Evolutionary conservation across 1,139 yeast genomes (phyloP).

Genomic region (Zygosaccharomyces pseudobailii): DNA sequence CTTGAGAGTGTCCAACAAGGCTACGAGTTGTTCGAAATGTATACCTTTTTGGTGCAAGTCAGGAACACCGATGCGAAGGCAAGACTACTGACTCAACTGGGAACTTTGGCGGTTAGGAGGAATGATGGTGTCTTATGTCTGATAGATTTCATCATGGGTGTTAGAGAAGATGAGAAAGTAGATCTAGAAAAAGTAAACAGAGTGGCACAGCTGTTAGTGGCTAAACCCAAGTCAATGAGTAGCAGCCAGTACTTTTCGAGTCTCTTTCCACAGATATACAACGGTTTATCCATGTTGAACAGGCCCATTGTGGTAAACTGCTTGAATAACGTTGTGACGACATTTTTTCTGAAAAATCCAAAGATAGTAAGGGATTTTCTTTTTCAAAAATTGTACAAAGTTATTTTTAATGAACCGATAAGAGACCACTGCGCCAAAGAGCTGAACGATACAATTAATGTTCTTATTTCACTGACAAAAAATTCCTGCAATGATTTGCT

Average conservation of each 20-base stretch:
- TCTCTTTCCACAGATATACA: constrained; percentile 57
- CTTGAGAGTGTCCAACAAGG: constrained; percentile 50
- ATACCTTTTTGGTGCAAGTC: constrained; percentile 47
- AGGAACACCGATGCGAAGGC: constrained; percentile 40
- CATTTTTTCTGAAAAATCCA: constrained; percentile 49
- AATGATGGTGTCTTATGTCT: constrained; percentile 66
- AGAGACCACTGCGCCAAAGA: constrained; percentile 43
- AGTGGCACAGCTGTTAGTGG: constrained; percentile 55
- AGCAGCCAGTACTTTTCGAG: constrained; percentile 48
- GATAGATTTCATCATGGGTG: constrained; percentile 72
- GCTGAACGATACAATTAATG: constrained; percentile 62
- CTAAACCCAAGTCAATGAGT: constrained; percentile 52
- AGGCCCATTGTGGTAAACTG: constrained; percentile 59
- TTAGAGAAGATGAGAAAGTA: constrained; percentile 65
- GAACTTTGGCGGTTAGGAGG: constrained; percentile 52
- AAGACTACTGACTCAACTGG: constrained; percentile 45
- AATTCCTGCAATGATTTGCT: constrained; percentile 45
- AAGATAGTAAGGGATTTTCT: constrained; percentile 57
- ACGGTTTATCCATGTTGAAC: constrained; percentile 53
- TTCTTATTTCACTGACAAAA: constrained; percentile 56
- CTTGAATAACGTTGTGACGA: constrained; percentile 50
- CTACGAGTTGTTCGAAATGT: constrained; percentile 53
- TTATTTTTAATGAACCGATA: constrained; percentile 32
- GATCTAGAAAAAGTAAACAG: constrained; percentile 60
- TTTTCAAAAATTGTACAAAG: constrained; percentile 44